Conservation (phyloP, 495 filamentous ascomycete species). For the Podospora fimiseda region DNA sequence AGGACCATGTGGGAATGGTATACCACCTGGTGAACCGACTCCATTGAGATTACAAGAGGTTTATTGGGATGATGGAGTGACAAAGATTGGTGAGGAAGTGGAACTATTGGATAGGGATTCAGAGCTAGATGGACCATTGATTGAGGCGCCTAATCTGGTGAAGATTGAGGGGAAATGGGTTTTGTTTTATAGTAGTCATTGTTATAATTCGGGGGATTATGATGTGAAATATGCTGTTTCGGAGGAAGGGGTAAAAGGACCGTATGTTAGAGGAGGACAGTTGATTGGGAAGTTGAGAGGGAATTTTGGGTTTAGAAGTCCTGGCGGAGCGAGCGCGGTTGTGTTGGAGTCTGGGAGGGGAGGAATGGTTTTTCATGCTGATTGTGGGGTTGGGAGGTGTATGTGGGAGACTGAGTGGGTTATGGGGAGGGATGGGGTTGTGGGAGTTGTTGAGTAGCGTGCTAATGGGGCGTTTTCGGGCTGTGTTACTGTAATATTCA, state of each 20-base stretch:
- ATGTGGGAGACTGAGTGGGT: constrained; percentile 17
- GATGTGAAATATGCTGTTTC: constrained; percentile 51
- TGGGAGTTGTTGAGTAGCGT: not conserved
- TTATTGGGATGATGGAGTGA: constrained; percentile 41
- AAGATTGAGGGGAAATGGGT: constrained; percentile 43
- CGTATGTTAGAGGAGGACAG: constrained; percentile 35
- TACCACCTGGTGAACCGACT: constrained; percentile 43
- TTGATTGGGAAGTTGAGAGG: constrained; percentile 29
- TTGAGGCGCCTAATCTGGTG: constrained; percentile 55
- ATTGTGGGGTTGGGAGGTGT: constrained; percentile 35
- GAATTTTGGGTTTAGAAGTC: constrained; percentile 35
- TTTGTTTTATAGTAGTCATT: constrained; percentile 56
- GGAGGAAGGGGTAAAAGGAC: constrained; percentile 34
- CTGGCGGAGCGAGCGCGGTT: constrained; percentile 30
- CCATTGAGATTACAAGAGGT: constrained; percentile 56
- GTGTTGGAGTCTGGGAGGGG: constrained; percentile 18
- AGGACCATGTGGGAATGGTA: constrained; percentile 49
- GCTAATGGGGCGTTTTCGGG: not conserved
- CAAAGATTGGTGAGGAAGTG: constrained; percentile 43
- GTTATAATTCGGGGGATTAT: constrained; percentile 45
- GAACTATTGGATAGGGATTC: constrained; percentile 48
- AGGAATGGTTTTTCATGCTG: constrained; percentile 45
- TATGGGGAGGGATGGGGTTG: constrained; percentile 1
- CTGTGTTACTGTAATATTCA: not conserved
- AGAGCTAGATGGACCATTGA: constrained; percentile 48